A percentile compares a stretch with the other conserved stretches of the same genome.
phyloP scores from a whole-genome alignment of 441 rosid genomes.

The Populus hybrid region DNA sequence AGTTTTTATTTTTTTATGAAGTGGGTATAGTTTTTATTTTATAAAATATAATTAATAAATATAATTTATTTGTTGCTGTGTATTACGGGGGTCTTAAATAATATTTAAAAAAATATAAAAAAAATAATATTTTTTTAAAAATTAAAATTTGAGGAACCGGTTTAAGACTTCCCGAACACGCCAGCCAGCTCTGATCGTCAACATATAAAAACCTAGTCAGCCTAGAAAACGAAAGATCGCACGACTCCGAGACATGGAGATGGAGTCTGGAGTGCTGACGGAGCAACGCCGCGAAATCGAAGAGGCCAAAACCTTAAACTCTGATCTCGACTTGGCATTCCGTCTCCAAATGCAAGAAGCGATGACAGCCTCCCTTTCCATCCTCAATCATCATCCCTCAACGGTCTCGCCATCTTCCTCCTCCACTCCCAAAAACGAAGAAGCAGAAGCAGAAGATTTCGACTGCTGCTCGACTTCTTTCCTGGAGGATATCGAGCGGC shows the following conservation, averaged over 20 bases:
- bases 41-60: too few relatives aligned
- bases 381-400: conserved; percentile 22
- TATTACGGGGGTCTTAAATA: too few relatives aligned
- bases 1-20: too few relatives aligned
- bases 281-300: conserved; percentile 45
- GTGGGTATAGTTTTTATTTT: too few relatives aligned
- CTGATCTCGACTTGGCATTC: conserved; percentile 64
- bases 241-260: not conserved
- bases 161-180: too few relatives aligned
- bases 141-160: too few relatives aligned
- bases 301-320: conserved; percentile 32
- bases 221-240: not conserved
- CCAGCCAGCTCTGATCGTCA: too few relatives aligned
- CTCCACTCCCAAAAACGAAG: not conserved
- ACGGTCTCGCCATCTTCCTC: conserved; percentile 25
- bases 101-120: too few relatives aligned
- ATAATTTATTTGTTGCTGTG: too few relatives aligned
- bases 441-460: not conserved
- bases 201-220: not conserved
- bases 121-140: too few relatives aligned
- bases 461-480: conserved; percentile 27
- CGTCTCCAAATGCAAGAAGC: conserved; percentile 67
- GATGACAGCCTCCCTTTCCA: conserved; percentile 41
- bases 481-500: conserved; percentile 39
- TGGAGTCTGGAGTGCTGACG: not conserved